These are phyloP conservation scores for Chlamydomonas asymmetrica DNA, from an alignment of 139 green algal species.

Conservation along the genomic window DNA sequence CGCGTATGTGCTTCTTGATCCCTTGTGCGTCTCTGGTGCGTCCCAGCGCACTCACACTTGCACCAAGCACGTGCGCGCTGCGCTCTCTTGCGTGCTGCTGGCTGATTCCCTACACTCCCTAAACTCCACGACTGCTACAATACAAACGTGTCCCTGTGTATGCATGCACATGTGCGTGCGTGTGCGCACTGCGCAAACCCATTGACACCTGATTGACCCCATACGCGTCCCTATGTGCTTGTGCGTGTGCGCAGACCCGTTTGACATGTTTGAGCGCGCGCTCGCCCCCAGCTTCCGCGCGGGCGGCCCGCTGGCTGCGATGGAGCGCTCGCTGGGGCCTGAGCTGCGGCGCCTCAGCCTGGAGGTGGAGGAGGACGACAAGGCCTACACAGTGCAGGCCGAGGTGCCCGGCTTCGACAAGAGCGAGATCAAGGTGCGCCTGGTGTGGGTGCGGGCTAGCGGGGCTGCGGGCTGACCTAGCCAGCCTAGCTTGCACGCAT, in stretches of 20 bases:
- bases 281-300: not conserved
- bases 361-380: conserved; percentile 20
- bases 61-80: too few relatives aligned
- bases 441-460: not conserved
- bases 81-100: too few relatives aligned
- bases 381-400: conserved; percentile 16
- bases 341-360: not conserved
- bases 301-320: not conserved
- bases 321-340: not conserved
- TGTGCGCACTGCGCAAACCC: too few relatives aligned
- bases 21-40: too few relatives aligned
- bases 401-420: conserved; percentile 35
- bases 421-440: conserved; percentile 27
- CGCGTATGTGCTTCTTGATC: not conserved
- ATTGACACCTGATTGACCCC: too few relatives aligned
- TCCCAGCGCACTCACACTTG: too few relatives aligned
- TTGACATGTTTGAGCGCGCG: conserved; percentile 14
- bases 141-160: too few relatives aligned
- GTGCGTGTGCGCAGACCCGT: conserved; percentile 8
- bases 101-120: too few relatives aligned
- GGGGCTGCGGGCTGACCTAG: not conserved
- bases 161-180: too few relatives aligned
- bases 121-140: too few relatives aligned
- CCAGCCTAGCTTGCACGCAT: not conserved
- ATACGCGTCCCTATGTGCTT: conserved; percentile 1